Evolutionary conservation across 164 flowering plant genomes (phyloP).

Genomic region (Brasenia schreberi): DNA sequence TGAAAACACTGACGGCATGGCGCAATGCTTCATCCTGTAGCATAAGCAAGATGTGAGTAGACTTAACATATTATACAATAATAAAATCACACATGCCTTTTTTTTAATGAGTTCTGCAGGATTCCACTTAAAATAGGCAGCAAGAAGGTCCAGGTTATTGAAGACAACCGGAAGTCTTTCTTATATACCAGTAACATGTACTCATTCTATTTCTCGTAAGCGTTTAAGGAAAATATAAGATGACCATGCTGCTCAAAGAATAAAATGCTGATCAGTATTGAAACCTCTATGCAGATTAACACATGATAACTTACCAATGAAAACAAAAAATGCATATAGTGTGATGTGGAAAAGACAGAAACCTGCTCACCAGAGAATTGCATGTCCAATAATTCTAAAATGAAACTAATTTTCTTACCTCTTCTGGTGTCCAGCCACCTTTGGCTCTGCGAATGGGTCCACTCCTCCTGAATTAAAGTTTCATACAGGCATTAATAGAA

Average conservation of each 20-base stretch:
- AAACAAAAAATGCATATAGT: not conserved
- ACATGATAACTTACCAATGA: not conserved
- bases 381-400: no score
- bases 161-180: no score
- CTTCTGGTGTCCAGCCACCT: conserved; percentile 95
- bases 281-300: not conserved
- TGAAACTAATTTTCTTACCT: conserved; percentile 33
- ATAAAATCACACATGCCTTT: no score
- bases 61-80: not conserved
- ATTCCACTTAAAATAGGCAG: no score
- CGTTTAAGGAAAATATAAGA: no score
- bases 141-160: no score
- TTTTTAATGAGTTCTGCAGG: not conserved
- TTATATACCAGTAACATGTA: no score
- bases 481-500: conserved; percentile 2
- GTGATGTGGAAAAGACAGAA: no score
- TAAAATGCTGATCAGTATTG: no score
- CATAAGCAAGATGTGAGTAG: not conserved
- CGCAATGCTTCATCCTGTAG: conserved; percentile 82
- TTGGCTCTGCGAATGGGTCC: conserved; percentile 94
- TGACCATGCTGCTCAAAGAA: no score
- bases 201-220: no score
- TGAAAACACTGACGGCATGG: conserved; percentile 58
- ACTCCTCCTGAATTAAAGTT: conserved; percentile 50
- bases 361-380: no score